phyloP scores from a whole-genome alignment of 331 rosid genomes.

The Quercus tomentella region DNA sequence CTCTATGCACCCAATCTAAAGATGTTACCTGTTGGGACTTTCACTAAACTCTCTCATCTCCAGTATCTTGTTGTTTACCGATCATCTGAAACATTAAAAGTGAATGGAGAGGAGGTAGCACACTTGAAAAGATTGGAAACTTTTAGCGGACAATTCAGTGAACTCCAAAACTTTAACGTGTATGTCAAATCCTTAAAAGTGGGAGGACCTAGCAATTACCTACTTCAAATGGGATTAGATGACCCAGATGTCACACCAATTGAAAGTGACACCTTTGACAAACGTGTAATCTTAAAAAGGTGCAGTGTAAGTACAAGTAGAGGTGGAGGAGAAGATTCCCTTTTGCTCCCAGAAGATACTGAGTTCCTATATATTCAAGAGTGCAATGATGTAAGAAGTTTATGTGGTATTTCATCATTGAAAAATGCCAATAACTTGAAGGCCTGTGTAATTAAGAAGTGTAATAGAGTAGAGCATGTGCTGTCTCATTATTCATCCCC shows the following conservation, averaged over 20 bases:
- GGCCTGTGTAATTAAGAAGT: neutral
- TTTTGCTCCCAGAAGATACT: constrained; percentile 8
- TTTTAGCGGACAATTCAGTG: neutral
- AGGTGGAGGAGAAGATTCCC: neutral
- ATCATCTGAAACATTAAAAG: neutral
- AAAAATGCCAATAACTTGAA: constrained; percentile 6
- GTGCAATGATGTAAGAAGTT: constrained; percentile 4
- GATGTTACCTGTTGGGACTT: neutral
- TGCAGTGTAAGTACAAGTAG: neutral
- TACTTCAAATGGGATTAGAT: constrained; percentile 17
- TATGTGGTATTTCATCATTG: constrained; percentile 7
- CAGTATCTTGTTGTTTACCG: neutral
- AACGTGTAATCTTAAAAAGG: constrained; percentile 1
- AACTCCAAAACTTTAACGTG: neutral
- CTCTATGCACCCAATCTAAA: neutral
- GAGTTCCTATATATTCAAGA: constrained; percentile 13
- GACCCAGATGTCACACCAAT: neutral
- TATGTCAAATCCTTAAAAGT: neutral
- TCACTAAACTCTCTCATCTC: neutral
- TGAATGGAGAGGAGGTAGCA: constrained; percentile 13
- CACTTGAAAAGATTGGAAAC: constrained; percentile 11
- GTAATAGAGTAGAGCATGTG: neutral
- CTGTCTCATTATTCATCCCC: neutral
- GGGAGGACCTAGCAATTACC: constrained; percentile 10
- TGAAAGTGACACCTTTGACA: constrained; percentile 7